phyloP scores from a whole-genome alignment of 2,329 filamentous ascomycete genomes.

The Pestalotiopsis fici region DNA sequence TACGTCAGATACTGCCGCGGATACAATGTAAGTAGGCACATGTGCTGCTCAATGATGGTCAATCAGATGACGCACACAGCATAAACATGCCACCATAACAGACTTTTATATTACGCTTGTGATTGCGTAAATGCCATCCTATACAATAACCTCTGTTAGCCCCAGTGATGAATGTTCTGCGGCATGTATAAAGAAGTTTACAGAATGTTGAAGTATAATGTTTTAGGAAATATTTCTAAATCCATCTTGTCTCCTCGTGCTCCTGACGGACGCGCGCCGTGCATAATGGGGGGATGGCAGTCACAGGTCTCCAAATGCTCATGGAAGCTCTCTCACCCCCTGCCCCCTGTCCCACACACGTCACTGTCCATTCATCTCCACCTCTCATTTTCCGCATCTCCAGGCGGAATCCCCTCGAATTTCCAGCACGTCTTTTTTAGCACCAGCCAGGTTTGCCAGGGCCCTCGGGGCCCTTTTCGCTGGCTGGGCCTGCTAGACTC shows the following conservation, averaged over 20 bases:
- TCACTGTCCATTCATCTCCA: constrained; percentile 9
- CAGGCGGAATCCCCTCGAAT: background rate
- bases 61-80: background rate
- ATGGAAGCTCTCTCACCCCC: background rate
- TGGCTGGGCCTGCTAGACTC: background rate
- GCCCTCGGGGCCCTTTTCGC: background rate
- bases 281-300: background rate
- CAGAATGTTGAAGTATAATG: no score
- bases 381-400: constrained; percentile 3
- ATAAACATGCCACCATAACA: background rate
- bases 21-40: background rate
- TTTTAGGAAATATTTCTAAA: no score
- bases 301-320: no score
- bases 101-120: background rate
- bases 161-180: background rate
- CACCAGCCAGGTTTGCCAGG: no score
- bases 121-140: background rate
- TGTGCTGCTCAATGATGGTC: background rate
- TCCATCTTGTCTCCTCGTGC: no score
- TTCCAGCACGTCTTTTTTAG: background rate
- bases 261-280: no score
- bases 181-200: background rate
- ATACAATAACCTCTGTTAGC: background rate
- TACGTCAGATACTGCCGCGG: background rate
- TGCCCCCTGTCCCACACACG: constrained; percentile 1